Base-by-base conservation (phyloP, 2,329 filamentous ascomycete species). In the Penicillium sp. region DNA sequence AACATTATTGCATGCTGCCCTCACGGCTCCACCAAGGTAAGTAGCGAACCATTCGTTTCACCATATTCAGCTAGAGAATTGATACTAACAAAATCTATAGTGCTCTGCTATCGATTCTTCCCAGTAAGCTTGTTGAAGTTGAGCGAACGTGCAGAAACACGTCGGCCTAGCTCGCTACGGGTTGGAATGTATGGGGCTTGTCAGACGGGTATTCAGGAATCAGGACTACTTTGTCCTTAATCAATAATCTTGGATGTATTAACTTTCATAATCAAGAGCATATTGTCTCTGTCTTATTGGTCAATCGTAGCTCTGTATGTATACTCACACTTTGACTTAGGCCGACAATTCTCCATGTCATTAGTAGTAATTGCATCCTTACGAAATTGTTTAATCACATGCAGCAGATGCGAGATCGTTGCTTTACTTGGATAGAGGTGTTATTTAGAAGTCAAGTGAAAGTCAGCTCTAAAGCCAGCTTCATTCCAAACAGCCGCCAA, bases 1-100 rank as follows among this genome's bases (percentile, higher is more conserved):
- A 37, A 22, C 41, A 44, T 44, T 16, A 37, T 34, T 30, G 41
- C 41, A 7, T 44, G 41, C 33, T 44, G 41, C 25, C 41, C 41
- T 8, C 2, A 19, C 9, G 41, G 41, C 14, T 8, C 22, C 10
- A 27, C 16, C 25, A 36, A 44, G 41, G 41, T 44, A 44, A 30
- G 33, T 12, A 31, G 8, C 10, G 22, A 7, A 25, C 1, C 8
- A 12, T 25, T 3, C 12, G 8, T 10, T 10, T 4, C 3, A 11
- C 28, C 19, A 0, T 3, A 13, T 9, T n/a, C n/a, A 29, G 5
- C 8, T 13, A 5, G 12, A 13, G 3, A 13, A 4, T 12, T 13
- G 11, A 31, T 25, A 25, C 35, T 37, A 13, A 25, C 16, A 9
- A 9, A 25, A 27, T 16, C 22, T 16, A 5, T 6, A 39, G 37